Base-by-base conservation (phyloP, 176 grass and related monocot genomes). In the Phyllostachys edulis region DNA sequence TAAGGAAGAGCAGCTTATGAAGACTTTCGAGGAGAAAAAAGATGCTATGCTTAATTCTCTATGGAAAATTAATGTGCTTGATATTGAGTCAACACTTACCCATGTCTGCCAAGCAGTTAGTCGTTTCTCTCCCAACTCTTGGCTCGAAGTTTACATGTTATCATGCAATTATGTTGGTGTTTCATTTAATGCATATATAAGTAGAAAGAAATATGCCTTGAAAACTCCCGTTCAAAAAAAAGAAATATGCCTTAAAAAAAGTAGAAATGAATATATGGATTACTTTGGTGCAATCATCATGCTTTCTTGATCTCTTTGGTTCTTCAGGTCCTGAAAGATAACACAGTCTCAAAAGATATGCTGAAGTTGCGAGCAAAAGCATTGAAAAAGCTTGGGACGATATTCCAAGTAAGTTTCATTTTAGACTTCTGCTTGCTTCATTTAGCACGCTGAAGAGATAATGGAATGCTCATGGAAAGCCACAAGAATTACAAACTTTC, bases 51-150 rank as follows among this genome's bases (percentile, higher is more conserved):
- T 99, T 57, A 87, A 78, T 87, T 99, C 89, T 20, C 75, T 99
- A 7, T 99, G 96, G 96, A 99, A 99, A 92, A 99, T 99, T 56
- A 99, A 99, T 80, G 96, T 99, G 41, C 89, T 99, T 63, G 96
- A 99, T 85, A 96, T 99, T 26, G 96, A 99, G 79, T 89, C 73
- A 59, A 96, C 93, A 41, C 88, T 99, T 67, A 85, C 91, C 42
- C 91, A 67, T 73, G 96, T 99, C 57, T 99, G 93, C 75, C 90
- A 87, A 94, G 91, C 91, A 47, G 96, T 99, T 89, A 86, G 91
- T 62, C 24, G 59, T 54, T 54, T 36, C 17, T n/a, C 17, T 72
- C 17, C 37, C 3, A 51, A 9, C 72, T 77, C 1, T 62, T 83
- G 47, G 49, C 10, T 50, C 16, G 41, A 67, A 73, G 29, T 14